Percentiles rank a stretch among this genome's conserved stretches.
These are phyloP conservation scores for Dactylellina drechsleri DNA, from an alignment of 2,329 filamentous ascomycete species.

Conservation along the genomic window DNA sequence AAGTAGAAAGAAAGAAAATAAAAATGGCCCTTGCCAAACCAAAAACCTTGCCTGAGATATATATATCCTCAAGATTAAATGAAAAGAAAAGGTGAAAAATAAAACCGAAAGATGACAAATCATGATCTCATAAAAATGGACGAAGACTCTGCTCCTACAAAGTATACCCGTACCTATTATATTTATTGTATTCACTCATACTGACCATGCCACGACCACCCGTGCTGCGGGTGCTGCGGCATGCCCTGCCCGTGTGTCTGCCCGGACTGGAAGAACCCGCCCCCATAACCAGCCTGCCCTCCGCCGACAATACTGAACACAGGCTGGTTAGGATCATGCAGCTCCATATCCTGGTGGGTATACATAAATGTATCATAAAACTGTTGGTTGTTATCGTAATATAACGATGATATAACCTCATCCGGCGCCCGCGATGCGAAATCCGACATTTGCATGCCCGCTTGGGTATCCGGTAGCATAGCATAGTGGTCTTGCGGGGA, in stretches of 20 bases:
- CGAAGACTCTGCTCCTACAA: slow-evolving; percentile 4
- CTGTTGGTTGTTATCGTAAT: slow-evolving; percentile 38
- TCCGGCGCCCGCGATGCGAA: slow-evolving; percentile 43
- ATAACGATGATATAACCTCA: slow-evolving; percentile 43
- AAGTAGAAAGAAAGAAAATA: slow-evolving; percentile 9
- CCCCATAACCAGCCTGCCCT: slow-evolving; percentile 20
- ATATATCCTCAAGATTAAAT: not conserved
- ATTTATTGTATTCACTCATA: slow-evolving; percentile 17
- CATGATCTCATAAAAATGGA: slow-evolving; percentile 24
- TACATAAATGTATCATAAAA: slow-evolving; percentile 53
- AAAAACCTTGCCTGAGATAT: not conserved
- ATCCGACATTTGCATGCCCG: slow-evolving; percentile 49
- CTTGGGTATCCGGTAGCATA: slow-evolving; percentile 41
- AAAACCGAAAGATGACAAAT: slow-evolving; percentile 5
- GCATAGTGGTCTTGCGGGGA: slow-evolving; percentile 43
- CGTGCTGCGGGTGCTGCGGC: slow-evolving; percentile 20
- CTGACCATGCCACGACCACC: slow-evolving; percentile 34
- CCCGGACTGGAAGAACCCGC: slow-evolving; percentile 43
- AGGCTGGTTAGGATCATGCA: slow-evolving; percentile 49
- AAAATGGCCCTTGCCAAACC: not conserved
- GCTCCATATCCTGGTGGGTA: slow-evolving; percentile 50
- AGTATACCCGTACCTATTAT: slow-evolving; percentile 29
- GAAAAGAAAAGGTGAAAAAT: slow-evolving; percentile 11
- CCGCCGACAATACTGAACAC: slow-evolving; percentile 47
- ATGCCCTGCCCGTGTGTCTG: slow-evolving; percentile 34